Percentiles rank a stretch among this genome's conserved stretches.
These are phyloP conservation scores for Talaromyces marneffei DNA, from an alignment of 2,329 filamentous ascomycete species.

Conservation along the genomic window DNA sequence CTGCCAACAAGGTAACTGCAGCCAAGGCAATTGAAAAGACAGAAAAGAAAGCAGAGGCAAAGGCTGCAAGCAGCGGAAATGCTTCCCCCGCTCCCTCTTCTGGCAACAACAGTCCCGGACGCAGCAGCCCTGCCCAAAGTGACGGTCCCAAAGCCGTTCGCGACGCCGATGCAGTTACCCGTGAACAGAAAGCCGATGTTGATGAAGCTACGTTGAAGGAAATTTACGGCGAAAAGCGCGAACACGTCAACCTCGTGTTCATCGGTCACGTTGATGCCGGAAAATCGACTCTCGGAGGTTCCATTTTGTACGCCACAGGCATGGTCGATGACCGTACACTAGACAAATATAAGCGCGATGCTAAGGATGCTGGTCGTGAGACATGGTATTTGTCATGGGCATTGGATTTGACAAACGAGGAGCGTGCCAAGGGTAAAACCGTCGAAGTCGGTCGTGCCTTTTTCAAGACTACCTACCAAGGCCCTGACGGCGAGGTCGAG, in stretches of 20 bases:
- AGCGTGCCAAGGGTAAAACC: conserved; percentile 93
- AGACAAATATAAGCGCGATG: conserved; percentile 96
- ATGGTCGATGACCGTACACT: conserved; percentile 99
- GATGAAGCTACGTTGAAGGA: conserved; percentile 83
- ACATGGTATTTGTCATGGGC: conserved; percentile 99
- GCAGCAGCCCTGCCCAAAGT: conserved; percentile 66
- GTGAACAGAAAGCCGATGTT: conserved; percentile 73
- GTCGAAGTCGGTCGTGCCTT: conserved; percentile 94
- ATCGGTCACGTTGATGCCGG: conserved; percentile 97
- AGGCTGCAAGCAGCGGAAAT: conserved; percentile 57
- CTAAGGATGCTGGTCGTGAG: conserved; percentile 92
- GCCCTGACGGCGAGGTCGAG: conserved; percentile 57
- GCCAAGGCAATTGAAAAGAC: conserved; percentile 89
- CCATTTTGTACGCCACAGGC: conserved; percentile 85
- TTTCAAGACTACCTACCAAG: conserved; percentile 66
- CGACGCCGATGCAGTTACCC: conserved; percentile 75
- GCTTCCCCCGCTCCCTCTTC: conserved; percentile 77
- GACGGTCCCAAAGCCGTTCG: conserved; percentile 55
- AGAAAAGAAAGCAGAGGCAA: conserved; percentile 56
- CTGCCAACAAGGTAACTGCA: conserved; percentile 74
- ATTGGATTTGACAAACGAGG: conserved; percentile 93
- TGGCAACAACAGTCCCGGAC: conserved; percentile 71
- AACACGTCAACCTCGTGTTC: conserved; percentile 91
- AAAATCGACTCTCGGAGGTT: conserved; percentile 92
- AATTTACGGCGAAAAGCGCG: conserved; percentile 76